A percentile compares a stretch with the other conserved stretches of the same genome.
Conservation (phyloP, 1,284 basidiomycete species). For the Rhodotorula sp. region DNA sequence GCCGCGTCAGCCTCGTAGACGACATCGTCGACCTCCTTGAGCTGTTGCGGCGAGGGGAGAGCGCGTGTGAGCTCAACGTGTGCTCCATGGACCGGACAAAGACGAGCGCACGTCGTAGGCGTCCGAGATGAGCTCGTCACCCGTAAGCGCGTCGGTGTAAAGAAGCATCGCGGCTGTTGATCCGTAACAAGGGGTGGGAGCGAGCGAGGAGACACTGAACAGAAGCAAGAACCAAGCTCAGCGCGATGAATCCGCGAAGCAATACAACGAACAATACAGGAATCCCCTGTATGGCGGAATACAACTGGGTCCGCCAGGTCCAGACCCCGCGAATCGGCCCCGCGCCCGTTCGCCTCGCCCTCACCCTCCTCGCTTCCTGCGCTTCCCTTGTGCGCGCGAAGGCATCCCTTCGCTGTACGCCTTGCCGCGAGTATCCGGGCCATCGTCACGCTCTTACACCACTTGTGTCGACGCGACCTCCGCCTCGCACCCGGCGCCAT, state of each 20-base stretch:
- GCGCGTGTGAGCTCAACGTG: neutral
- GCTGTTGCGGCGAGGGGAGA: conserved; percentile 16
- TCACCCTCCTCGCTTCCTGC: too few species aligned
- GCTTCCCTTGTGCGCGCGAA: neutral
- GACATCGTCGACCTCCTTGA: conserved; percentile 75
- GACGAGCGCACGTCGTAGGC: conserved; percentile 73
- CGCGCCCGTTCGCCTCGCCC: neutral
- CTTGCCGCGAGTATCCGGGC: neutral
- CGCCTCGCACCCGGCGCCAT: too few species aligned
- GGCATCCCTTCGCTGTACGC: neutral
- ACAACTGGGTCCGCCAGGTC: too few species aligned
- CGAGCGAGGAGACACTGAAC: neutral
- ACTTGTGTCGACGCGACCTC: neutral
- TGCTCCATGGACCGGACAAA: neutral
- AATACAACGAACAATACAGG: too few species aligned
- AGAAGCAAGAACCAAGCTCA: too few species aligned
- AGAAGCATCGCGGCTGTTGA: conserved; percentile 63
- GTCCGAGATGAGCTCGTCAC: conserved; percentile 95
- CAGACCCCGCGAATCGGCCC: too few species aligned
- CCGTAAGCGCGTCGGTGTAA: conserved; percentile 68
- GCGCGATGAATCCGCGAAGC: too few species aligned
- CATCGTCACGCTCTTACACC: neutral
- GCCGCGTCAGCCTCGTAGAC: conserved; percentile 88
- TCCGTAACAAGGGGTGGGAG: neutral
- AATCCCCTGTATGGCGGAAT: too few species aligned